A percentile compares a stretch with the other conserved stretches of the same genome.
These are phyloP conservation scores for Betula pendula DNA, from an alignment of 306 rosid genomes.

Conservation along the genomic window DNA sequence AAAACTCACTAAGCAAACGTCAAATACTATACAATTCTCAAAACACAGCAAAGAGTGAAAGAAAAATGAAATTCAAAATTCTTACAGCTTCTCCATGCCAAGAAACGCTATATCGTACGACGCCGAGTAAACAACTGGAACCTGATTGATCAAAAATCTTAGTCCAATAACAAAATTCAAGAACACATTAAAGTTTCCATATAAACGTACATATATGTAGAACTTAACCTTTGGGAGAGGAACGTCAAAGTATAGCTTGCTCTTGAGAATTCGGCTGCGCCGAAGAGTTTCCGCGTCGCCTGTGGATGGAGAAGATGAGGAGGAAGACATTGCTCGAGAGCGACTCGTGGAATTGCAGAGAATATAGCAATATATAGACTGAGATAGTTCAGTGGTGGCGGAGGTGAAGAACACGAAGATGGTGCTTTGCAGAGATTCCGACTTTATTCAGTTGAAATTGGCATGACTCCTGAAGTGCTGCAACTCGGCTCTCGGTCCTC, in stretches of 20 bases:
- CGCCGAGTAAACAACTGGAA: constrained; percentile 77
- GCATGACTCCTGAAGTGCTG: background rate
- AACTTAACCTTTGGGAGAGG: constrained; percentile 63
- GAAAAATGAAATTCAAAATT: constrained; percentile 5
- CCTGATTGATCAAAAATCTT: constrained; percentile 46
- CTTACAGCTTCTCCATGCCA: constrained; percentile 90
- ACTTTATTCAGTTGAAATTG: constrained; percentile 26
- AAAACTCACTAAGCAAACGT: too few relatives aligned
- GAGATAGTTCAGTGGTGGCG: constrained; percentile 27
- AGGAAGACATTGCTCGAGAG: constrained; percentile 51
- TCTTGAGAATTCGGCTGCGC: constrained; percentile 71
- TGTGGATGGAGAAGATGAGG: constrained; percentile 37
- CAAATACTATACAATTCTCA: too few relatives aligned
- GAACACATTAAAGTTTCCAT: background rate
- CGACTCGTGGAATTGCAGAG: constrained; percentile 12
- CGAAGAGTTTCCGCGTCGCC: constrained; percentile 36
- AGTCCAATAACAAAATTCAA: constrained; percentile 2
- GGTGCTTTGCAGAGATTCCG: constrained; percentile 23
- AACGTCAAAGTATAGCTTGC: constrained; percentile 76
- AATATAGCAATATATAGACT: constrained; percentile 13
- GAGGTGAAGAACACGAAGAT: constrained; percentile 7
- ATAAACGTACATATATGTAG: background rate
- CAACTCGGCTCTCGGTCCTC: background rate
- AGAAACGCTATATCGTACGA: constrained; percentile 75
- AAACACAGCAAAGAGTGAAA: background rate